A percentile compares a stretch with the other conserved stretches of the same genome.
Evolutionary conservation across 305 asterid species (phyloP).

Genomic region (Plantago lanceolata): DNA sequence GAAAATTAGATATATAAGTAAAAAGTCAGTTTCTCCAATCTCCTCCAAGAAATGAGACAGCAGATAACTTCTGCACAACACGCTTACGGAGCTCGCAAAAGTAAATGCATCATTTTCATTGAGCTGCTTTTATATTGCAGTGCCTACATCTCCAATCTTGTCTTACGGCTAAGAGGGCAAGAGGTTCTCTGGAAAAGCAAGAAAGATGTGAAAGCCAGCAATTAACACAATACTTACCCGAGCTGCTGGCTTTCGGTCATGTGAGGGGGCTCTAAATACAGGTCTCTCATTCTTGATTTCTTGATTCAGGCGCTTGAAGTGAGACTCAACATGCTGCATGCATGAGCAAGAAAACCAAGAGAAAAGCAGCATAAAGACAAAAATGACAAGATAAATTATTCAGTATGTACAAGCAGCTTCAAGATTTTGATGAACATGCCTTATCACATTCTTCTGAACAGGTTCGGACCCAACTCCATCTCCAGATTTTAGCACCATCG

Average conservation of each 20-base stretch:
- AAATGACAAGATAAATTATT: slow-evolving; percentile 19
- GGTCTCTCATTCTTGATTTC: not conserved
- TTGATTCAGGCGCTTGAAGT: slow-evolving; percentile 33
- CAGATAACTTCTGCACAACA: slow-evolving; percentile 1
- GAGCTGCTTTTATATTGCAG: not conserved
- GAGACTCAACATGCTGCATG: slow-evolving; percentile 45
- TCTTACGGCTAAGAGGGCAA: slow-evolving; percentile 13
- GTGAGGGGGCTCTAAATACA: slow-evolving; percentile 1
- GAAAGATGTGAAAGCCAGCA: slow-evolving; percentile 47
- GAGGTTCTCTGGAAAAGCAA: slow-evolving; percentile 34
- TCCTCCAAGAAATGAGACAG: slow-evolving; percentile 1
- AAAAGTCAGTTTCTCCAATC: not conserved
- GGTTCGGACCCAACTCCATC: slow-evolving; percentile 51
- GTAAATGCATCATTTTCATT: not conserved
- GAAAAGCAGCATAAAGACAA: slow-evolving; percentile 47
- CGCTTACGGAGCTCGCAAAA: not conserved
- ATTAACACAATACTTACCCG: slow-evolving; percentile 42
- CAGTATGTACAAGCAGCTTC: slow-evolving; percentile 21
- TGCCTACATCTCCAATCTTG: slow-evolving; percentile 8
- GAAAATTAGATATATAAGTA: not conserved
- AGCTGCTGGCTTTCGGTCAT: slow-evolving; percentile 42
- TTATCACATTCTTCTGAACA: slow-evolving; percentile 44
- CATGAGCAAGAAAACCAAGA: slow-evolving; percentile 29
- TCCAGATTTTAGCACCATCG: slow-evolving; percentile 45
- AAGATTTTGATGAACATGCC: slow-evolving; percentile 38